Conservation (phyloP, 1,284 basidiomycete species). For the Trichosporon faecale region DNA sequence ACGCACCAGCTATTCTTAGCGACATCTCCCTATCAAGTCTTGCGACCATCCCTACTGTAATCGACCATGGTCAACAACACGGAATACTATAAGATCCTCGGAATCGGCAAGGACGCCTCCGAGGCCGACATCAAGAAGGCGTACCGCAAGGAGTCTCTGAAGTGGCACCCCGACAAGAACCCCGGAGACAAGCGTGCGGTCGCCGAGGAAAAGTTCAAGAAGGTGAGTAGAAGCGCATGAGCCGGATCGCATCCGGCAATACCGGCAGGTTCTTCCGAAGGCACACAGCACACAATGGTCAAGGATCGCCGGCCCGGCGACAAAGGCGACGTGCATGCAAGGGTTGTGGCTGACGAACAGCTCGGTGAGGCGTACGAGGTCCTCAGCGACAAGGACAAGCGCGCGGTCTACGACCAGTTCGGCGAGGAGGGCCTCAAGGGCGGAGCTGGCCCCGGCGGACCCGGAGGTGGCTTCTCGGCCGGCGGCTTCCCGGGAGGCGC, state of each 20-base stretch:
- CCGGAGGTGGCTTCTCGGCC: constrained; percentile 52
- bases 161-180: constrained; percentile 88
- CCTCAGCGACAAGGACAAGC: constrained; percentile 83
- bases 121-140: constrained; percentile 78
- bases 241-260: background rate
- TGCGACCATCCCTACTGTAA: background rate
- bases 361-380: constrained; percentile 97
- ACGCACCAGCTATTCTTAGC: background rate
- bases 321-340: background rate
- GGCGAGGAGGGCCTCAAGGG: constrained; percentile 92
- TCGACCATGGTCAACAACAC: constrained; percentile 47
- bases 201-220: constrained; percentile 88
- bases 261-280: background rate
- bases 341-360: constrained; percentile 49
- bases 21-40: background rate
- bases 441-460: constrained; percentile 50
- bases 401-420: constrained; percentile 87
- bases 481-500: constrained; percentile 56
- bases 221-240: constrained; percentile 58
- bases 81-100: constrained; percentile 57
- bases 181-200: constrained; percentile 58
- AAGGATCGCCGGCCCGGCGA: background rate
- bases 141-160: constrained; percentile 64
- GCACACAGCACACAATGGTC: background rate
- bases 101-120: constrained; percentile 66